Conservation (phyloP, 106 monocot species). For the Apostasia ramifera region DNA sequence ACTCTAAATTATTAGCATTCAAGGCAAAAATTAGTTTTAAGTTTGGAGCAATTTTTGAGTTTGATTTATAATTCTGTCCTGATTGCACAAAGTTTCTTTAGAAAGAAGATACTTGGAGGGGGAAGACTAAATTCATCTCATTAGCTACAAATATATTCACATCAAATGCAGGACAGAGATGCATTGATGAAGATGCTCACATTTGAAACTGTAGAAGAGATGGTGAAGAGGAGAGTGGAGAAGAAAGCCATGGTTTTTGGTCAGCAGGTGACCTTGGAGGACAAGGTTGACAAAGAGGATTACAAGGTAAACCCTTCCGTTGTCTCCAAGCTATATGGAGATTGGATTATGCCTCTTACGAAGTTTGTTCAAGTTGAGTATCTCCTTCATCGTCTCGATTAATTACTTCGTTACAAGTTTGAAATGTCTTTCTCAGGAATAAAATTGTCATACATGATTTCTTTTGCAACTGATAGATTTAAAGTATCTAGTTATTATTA, state of each 20-base stretch:
- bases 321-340: slow-evolving; percentile 45
- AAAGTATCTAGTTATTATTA: no score
- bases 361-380: slow-evolving; percentile 85
- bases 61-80: no score
- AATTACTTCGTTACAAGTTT: not conserved
- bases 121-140: not conserved
- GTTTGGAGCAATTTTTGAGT: no score
- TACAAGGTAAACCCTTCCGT: slow-evolving; percentile 28
- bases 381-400: slow-evolving; percentile 72
- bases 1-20: no score
- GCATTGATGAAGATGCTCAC: slow-evolving; percentile 80
- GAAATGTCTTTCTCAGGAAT: no score
- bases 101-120: no score
- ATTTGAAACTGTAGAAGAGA: slow-evolving; percentile 74
- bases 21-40: no score
- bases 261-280: slow-evolving; percentile 52
- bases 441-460: no score
- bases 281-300: slow-evolving; percentile 11
- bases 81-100: no score
- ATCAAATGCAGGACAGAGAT: slow-evolving; percentile 52
- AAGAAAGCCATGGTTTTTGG: slow-evolving; percentile 82
- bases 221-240: slow-evolving; percentile 71
- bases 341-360: slow-evolving; percentile 89
- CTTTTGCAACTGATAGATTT: no score
- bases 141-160: not conserved